Conservation (phyloP, 1,139 yeast genomes). For the Candida labiduridarum region DNA sequence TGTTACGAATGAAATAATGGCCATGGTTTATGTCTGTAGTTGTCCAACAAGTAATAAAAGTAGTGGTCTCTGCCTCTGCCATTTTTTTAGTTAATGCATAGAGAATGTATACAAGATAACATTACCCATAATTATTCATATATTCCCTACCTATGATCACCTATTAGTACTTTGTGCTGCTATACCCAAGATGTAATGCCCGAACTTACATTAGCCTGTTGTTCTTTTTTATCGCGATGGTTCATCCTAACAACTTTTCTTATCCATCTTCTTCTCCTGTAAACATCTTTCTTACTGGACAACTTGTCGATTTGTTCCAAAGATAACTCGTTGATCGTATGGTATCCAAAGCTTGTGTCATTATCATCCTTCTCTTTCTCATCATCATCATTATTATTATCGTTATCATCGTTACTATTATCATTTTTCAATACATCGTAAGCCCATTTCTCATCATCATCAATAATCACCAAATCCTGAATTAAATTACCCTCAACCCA, state of each 20-base stretch:
- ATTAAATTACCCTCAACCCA: slow-evolving; percentile 61
- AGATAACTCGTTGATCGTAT: slow-evolving; percentile 5
- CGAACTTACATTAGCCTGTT: slow-evolving; percentile 6
- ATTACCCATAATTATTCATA: too few relatives aligned
- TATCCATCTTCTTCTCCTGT: slow-evolving; percentile 60
- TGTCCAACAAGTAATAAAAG: too few relatives aligned
- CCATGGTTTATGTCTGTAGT: too few relatives aligned
- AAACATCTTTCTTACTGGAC: slow-evolving; percentile 19
- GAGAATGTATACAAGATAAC: too few relatives aligned
- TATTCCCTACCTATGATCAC: too few relatives aligned
- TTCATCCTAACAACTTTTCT: slow-evolving; percentile 14
- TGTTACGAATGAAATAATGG: too few relatives aligned
- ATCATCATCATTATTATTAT: slow-evolving; percentile 10
- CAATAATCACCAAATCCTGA: slow-evolving; percentile 57
- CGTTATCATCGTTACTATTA: slow-evolving; percentile 17
- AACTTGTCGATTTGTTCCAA: slow-evolving; percentile 5
- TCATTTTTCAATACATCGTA: slow-evolving; percentile 45
- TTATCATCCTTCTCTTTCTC: slow-evolving; percentile 16
- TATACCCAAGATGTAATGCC: slow-evolving; percentile 13
- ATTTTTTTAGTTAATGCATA: too few relatives aligned
- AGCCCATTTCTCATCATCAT: slow-evolving; percentile 77
- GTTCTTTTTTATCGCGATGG: slow-evolving; percentile 12
- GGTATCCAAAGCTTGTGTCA: not conserved
- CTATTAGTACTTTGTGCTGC: too few relatives aligned
- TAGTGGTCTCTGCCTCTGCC: too few relatives aligned